Evolutionary conservation across 2,329 filamentous ascomycete genomes (phyloP).

Genomic region (Pyrenochaeta sp.): DNA sequence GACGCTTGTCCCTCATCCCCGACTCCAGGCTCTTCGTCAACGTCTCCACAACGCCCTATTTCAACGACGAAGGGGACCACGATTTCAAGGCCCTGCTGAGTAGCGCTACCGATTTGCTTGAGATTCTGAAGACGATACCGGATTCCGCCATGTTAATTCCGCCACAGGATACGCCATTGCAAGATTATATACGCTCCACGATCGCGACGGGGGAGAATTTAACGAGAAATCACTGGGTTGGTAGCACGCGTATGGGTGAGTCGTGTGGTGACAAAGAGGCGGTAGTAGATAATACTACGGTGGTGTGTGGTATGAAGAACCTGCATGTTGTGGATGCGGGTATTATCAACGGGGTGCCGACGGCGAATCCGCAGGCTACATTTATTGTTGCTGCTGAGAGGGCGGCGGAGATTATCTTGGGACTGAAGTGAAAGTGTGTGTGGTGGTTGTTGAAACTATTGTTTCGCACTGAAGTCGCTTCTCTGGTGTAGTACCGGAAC

Average conservation of each 20-base stretch:
- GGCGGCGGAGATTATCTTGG: conserved; percentile 20
- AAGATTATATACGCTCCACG: conserved; percentile 33
- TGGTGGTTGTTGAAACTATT: not conserved
- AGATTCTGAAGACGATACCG: conserved; percentile 59
- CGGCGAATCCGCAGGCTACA: conserved; percentile 19
- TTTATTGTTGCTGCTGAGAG: conserved; percentile 19
- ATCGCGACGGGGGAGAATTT: not conserved
- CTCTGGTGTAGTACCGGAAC: no score
- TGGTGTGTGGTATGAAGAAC: conserved; percentile 50
- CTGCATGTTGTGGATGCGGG: conserved; percentile 51
- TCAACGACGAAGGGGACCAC: conserved; percentile 56
- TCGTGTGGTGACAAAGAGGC: conserved; percentile 41
- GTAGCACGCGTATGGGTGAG: conserved; percentile 60
- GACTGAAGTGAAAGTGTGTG: not conserved
- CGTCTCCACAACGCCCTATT: conserved; percentile 65
- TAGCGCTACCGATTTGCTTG: conserved; percentile 65
- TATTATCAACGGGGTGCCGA: conserved; percentile 19
- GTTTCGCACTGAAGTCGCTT: no score
- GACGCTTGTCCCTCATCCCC: conserved; percentile 64
- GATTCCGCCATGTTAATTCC: conserved; percentile 65
- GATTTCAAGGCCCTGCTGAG: conserved; percentile 67
- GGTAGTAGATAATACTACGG: conserved; percentile 56
- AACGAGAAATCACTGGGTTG: conserved; percentile 49
- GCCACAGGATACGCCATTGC: conserved; percentile 55
- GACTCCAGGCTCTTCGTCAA: conserved; percentile 57